Percentiles rank a stretch among this genome's conserved stretches.
These are phyloP conservation scores for Exophiala sp. DNA, from an alignment of 2,329 filamentous ascomycete genomes.

Conservation along the genomic window DNA sequence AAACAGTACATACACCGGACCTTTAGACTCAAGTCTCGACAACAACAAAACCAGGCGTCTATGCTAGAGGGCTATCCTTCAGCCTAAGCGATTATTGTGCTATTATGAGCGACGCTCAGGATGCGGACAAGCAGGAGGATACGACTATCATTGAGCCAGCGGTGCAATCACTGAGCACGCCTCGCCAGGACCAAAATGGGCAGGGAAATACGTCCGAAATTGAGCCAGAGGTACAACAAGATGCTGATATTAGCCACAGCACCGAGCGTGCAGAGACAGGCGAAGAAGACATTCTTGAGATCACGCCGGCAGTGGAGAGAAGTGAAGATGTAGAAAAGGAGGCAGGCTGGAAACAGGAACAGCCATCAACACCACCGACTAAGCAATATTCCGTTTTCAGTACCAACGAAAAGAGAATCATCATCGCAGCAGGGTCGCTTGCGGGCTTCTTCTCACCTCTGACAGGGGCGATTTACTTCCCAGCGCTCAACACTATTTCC, in stretches of 20 bases:
- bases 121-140: background rate
- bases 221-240: too few species aligned
- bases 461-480: slow-evolving; percentile 41
- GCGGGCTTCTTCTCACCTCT: slow-evolving; percentile 11
- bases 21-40: too few species aligned
- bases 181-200: too few species aligned
- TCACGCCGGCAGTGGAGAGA: background rate
- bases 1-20: too few species aligned
- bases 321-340: background rate
- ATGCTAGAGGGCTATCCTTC: background rate
- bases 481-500: slow-evolving; percentile 41
- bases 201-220: too few species aligned
- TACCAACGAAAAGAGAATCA: slow-evolving; percentile 12
- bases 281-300: background rate
- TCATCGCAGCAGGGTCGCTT: slow-evolving; percentile 8
- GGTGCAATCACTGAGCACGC: too few species aligned
- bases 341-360: background rate
- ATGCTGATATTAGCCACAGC: background rate
- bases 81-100: background rate
- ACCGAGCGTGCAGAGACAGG: background rate
- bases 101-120: background rate
- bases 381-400: slow-evolving; percentile 8
- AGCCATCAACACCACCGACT: background rate
- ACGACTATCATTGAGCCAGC: too few species aligned
- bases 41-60: too few species aligned